Evolutionary conservation across 2,329 filamentous ascomycete genomes (phyloP).

Genomic region (Phaeoacremonium minimum): DNA sequence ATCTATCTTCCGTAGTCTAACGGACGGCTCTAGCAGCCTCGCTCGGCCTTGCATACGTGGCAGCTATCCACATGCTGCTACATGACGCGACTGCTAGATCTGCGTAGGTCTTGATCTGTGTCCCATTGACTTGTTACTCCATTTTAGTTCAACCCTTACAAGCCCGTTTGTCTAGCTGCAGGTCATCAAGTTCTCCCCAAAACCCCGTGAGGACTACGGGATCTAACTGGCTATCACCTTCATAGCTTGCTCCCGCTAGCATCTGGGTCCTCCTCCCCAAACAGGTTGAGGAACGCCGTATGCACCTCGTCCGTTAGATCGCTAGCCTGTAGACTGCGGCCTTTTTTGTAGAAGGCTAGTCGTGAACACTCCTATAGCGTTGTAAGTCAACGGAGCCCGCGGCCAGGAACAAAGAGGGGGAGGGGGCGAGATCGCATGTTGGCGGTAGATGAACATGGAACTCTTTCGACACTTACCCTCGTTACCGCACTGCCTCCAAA

Average conservation of each 20-base stretch:
- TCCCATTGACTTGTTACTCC: too few species aligned
- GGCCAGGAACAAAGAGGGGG: neutral
- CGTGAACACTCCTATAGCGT: constrained; percentile 71
- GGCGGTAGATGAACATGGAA: neutral
- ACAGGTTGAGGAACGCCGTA: constrained; percentile 70
- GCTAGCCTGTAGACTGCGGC: constrained; percentile 84
- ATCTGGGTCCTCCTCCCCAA: constrained; percentile 63
- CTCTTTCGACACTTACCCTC: constrained; percentile 48
- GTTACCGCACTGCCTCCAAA: constrained; percentile 87
- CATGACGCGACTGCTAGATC: too few species aligned
- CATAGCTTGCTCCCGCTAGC: constrained; percentile 28
- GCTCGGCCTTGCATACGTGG: too few species aligned
- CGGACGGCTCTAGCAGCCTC: too few species aligned
- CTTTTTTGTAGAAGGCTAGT: constrained; percentile 79
- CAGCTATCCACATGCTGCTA: too few species aligned
- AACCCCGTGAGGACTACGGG: too few species aligned
- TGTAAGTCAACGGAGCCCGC: constrained; percentile 6
- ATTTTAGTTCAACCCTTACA: too few species aligned
- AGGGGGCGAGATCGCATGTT: neutral
- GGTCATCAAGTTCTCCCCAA: too few species aligned
- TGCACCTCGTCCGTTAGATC: constrained; percentile 92
- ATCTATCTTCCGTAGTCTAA: too few species aligned
- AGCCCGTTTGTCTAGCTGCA: too few species aligned
- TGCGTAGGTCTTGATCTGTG: too few species aligned
- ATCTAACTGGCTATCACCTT: too few species aligned